A percentile compares a stretch with the other conserved stretches of the same genome.
phyloP scores from a whole-genome alignment of 179 eudicot genomes.

The Patellifolia procumbens region DNA sequence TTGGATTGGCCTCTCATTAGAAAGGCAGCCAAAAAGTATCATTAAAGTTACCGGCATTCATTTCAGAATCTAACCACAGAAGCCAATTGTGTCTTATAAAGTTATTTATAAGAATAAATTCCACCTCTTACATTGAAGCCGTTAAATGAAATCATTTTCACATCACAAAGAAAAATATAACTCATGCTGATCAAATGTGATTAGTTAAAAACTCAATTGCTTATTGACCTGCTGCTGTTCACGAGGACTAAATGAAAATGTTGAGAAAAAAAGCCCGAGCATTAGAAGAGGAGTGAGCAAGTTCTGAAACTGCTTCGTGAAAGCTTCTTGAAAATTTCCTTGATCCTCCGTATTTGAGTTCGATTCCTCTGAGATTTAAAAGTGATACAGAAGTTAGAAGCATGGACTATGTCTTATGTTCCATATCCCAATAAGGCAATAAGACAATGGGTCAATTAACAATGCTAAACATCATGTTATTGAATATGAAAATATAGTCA shows the following conservation, averaged over 20 bases:
- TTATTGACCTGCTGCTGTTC: constrained; percentile 68
- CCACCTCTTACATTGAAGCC: background rate
- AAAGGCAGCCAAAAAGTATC: background rate
- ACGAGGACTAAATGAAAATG: constrained; percentile 51
- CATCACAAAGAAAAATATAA: background rate
- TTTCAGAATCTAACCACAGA: background rate
- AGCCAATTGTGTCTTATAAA: background rate
- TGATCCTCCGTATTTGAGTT: constrained; percentile 58
- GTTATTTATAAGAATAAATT: background rate
- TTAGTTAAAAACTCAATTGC: background rate
- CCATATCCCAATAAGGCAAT: background rate
- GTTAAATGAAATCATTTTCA: background rate
- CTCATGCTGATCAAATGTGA: background rate
- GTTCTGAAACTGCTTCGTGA: constrained; percentile 59
- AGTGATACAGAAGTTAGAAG: background rate
- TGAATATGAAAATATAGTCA: background rate
- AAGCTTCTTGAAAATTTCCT: constrained; percentile 53
- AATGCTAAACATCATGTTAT: background rate
- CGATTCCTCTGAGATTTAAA: constrained; percentile 55
- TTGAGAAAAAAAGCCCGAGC: constrained; percentile 59
- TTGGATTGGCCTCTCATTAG: background rate
- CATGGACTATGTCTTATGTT: background rate
- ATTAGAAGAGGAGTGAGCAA: constrained; percentile 54
- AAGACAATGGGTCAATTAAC: background rate
- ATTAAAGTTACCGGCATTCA: background rate